Conservation (phyloP, 2,329 filamentous ascomycete genomes). For the Epichloe uncinata region DNA sequence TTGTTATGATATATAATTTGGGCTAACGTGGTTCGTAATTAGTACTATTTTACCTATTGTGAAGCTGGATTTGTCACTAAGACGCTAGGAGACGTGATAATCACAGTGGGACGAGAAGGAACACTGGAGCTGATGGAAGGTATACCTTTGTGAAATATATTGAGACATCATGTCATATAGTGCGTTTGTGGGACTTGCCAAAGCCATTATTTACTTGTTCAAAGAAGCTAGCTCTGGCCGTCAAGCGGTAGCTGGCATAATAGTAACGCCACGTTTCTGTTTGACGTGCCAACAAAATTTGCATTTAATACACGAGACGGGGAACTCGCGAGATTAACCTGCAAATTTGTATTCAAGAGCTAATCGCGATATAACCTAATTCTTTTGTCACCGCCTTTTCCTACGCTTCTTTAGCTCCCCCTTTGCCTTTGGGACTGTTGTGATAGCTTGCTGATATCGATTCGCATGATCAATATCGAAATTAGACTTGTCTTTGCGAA, state of each 20-base stretch:
- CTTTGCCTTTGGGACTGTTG: constrained; percentile 9
- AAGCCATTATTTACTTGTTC: not conserved
- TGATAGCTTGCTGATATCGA: constrained; percentile 36
- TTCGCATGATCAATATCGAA: constrained; percentile 74
- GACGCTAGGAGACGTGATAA: constrained; percentile 58
- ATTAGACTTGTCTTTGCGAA: constrained; percentile 65
- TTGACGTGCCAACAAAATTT: not conserved
- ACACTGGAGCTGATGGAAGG: constrained; percentile 56
- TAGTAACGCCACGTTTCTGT: not conserved
- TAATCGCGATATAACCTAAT: not conserved
- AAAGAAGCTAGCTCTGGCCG: not conserved
- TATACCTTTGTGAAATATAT: constrained; percentile 39
- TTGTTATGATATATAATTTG: not conserved
- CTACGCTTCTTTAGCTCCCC: constrained; percentile 23
- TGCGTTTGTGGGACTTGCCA: not conserved
- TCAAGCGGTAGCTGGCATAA: not conserved
- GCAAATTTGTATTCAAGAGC: not conserved
- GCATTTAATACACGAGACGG: not conserved
- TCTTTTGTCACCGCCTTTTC: not conserved
- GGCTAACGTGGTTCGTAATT: constrained; percentile 5
- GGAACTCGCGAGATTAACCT: not conserved
- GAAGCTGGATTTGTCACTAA: constrained; percentile 62
- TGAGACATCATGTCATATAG: not conserved
- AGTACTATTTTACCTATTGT: constrained; percentile 66
- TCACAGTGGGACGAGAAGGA: constrained; percentile 54